A percentile compares a stretch with the other conserved stretches of the same genome.
These are phyloP conservation scores for Lepidium aucheri DNA, from an alignment of 345 rosid genomes.

Conservation along the genomic window DNA sequence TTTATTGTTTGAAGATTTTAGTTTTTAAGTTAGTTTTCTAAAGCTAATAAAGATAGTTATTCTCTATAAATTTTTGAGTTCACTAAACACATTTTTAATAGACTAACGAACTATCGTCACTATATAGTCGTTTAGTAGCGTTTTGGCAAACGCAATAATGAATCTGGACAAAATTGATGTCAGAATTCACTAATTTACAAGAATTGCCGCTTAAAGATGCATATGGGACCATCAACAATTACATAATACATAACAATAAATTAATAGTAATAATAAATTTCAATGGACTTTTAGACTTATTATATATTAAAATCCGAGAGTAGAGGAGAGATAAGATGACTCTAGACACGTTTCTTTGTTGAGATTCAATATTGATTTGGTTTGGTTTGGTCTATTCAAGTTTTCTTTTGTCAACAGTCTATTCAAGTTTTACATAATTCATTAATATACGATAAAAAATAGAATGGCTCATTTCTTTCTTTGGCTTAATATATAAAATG, in stretches of 20 bases:
- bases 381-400: background rate
- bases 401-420: background rate
- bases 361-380: conserved; percentile 5
- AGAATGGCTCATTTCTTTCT: too few species aligned
- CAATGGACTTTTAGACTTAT: background rate
- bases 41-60: too few species aligned
- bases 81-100: too few species aligned
- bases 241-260: too few species aligned
- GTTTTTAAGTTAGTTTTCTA: too few species aligned
- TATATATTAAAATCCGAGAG: background rate
- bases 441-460: too few species aligned
- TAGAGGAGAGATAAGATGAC: background rate
- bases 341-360: background rate
- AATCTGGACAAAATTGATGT: background rate
- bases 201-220: conserved; percentile 4
- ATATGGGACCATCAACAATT: background rate
- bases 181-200: conserved; percentile 3
- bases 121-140: background rate
- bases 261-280: background rate
- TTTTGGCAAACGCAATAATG: background rate
- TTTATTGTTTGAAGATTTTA: too few species aligned
- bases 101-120: conserved; percentile 2
- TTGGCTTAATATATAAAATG: too few species aligned
- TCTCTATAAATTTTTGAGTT: too few species aligned
- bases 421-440: too few species aligned